These are phyloP conservation scores for Nymphaea thermarum DNA, from an alignment of 164 flowering plant genomes.

Conservation along the genomic window DNA sequence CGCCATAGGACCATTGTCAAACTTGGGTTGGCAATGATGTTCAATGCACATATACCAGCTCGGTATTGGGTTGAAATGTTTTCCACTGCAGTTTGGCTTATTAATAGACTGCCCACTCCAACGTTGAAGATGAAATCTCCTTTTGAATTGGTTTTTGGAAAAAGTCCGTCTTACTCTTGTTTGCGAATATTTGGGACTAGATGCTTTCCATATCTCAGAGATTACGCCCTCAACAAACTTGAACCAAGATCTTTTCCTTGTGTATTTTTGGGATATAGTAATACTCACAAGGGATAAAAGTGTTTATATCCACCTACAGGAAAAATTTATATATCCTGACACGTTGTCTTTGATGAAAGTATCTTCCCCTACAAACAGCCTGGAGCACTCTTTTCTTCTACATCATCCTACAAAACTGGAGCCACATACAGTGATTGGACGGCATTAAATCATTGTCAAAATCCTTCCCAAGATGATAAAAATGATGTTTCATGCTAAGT, in stretches of 20 bases:
- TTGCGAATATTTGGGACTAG: background rate
- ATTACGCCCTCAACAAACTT: background rate
- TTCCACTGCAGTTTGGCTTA: background rate
- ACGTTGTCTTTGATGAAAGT: background rate
- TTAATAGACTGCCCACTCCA: background rate
- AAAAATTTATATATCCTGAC: background rate
- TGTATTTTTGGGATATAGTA: background rate
- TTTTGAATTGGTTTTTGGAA: background rate
- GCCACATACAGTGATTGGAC: background rate
- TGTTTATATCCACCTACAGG: background rate
- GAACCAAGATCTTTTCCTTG: background rate
- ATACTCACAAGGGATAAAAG: background rate
- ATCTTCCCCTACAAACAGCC: background rate
- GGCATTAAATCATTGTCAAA: background rate
- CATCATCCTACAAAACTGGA: background rate
- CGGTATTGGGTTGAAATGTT: slow-evolving; percentile 6
- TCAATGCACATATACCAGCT: background rate
- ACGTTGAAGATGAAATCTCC: background rate
- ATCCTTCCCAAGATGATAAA: background rate
- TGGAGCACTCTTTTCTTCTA: background rate
- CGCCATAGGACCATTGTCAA: slow-evolving; percentile 2
- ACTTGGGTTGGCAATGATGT: background rate
- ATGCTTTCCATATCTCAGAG: background rate
- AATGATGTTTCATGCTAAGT: no score
- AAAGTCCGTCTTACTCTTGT: background rate